Base-by-base conservation (phyloP, 345 rosid genomes). In the Linum trigynum region DNA sequence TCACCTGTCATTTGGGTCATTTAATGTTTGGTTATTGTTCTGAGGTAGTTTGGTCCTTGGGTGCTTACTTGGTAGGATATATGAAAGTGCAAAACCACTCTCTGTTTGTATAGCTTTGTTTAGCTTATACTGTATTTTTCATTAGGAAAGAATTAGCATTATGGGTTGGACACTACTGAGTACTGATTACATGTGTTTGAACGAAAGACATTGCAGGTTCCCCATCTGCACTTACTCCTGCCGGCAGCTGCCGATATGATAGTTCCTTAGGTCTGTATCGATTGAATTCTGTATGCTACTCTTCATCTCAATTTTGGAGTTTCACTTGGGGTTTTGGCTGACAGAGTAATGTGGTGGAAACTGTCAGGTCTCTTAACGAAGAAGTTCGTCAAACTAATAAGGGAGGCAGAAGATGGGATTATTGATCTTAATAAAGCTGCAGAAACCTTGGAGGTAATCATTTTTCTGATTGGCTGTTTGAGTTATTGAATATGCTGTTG, bases 361-460 rank as follows among this genome's bases (percentile, higher is more conserved):
- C 65, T 57, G 73, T 65, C 82, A 94, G 99, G 97, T 76, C 83
- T 88, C 64, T 78, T 94, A 83, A 94, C 97, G 15, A 88, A 86
- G 73, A 94, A 87, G 81, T 94, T 94, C 65, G 81, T 90, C 65
- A 85, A 80, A 79, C 78, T 94, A 61, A 77, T 90, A 65, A 90
- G 84, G 77, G 86, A 81, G 7, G 89, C 95, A 5, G 85, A 90
- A 83, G 96, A 88, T 80, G 99, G 97, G 66, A 82, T 82, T 69
- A 85, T 90, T 56, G 97, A 94, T 76, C 78, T 94, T 64, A 94
- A 94, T 75, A 84, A 84, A 55, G 97, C 97, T 56, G 97, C 99
- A 6, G 95, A 86, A 77, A 86, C 86, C 57, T 81, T 94, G 78
- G 88, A 90, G 88, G 99, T 94, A 66, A 68, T 71, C 6, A 35